Conservation (phyloP, 1,284 basidiomycete species). For the Heterobasidion parviporum region DNA sequence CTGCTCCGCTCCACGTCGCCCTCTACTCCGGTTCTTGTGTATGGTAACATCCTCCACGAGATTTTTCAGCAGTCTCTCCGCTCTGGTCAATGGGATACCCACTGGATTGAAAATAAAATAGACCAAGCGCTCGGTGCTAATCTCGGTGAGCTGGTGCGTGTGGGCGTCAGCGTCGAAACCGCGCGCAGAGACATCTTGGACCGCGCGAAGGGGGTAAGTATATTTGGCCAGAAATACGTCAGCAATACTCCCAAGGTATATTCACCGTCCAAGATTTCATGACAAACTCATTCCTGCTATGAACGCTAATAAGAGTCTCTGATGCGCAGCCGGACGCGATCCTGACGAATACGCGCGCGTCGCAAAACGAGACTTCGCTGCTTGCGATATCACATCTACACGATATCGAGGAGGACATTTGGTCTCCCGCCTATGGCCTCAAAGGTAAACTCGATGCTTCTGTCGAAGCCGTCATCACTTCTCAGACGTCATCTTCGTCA, state of each 20-base stretch:
- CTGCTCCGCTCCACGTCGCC: conserved; percentile 51
- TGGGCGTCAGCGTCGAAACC: conserved; percentile 52
- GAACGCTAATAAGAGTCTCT: conserved; percentile 4
- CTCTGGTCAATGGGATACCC: conserved; percentile 51
- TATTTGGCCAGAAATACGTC: conserved; percentile 61
- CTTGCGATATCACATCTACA: conserved; percentile 71
- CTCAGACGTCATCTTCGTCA: conserved; percentile 21
- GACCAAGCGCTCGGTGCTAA: conserved; percentile 42
- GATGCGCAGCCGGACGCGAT: conserved; percentile 46
- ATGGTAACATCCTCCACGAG: conserved; percentile 88
- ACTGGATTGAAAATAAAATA: conserved; percentile 48
- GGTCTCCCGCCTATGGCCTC: conserved; percentile 91
- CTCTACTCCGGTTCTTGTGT: conserved; percentile 62
- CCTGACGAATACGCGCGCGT: conserved; percentile 56
- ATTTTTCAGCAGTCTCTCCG: conserved; percentile 76
- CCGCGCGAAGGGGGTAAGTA: conserved; percentile 54
- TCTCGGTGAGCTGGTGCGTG: conserved; percentile 53
- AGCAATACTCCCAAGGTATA: conserved; percentile 49
- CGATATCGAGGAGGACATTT: conserved; percentile 96
- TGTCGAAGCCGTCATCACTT: conserved; percentile 61
- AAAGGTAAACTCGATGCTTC: conserved; percentile 96
- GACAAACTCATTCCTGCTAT: not conserved
- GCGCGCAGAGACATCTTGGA: conserved; percentile 55
- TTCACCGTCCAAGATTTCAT: not conserved
- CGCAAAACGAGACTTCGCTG: conserved; percentile 36